Conservation (phyloP, 768 basidiomycete genomes). For the Hericium coralloides region DNA sequence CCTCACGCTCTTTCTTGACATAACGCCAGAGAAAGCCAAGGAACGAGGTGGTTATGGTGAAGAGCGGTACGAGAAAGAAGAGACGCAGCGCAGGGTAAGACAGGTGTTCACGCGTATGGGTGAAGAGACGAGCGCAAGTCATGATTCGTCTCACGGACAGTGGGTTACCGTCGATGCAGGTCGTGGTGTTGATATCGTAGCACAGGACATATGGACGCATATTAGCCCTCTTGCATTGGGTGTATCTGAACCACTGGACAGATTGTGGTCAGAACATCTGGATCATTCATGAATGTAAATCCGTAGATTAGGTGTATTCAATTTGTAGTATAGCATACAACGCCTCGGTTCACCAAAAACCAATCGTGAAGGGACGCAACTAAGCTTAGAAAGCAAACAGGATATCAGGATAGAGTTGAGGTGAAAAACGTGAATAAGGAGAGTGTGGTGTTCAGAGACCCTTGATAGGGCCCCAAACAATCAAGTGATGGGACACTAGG, state of each 20-base stretch:
- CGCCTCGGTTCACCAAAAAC: not conserved
- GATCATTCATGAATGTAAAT: not conserved
- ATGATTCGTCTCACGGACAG: conserved; percentile 12
- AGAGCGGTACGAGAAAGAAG: conserved; percentile 80
- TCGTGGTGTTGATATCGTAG: conserved; percentile 37
- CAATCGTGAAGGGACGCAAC: not conserved
- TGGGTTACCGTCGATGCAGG: conserved; percentile 62
- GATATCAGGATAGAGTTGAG: conserved; percentile 2
- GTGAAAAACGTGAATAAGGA: not conserved
- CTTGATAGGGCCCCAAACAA: conserved; percentile 1
- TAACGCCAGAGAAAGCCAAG: conserved; percentile 60
- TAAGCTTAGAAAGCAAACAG: not conserved
- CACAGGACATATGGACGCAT: conserved; percentile 44
- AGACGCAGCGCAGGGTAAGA: conserved; percentile 62
- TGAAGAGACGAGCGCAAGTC: conserved; percentile 28
- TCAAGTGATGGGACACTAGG: conserved; percentile 6
- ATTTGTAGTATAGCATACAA: not conserved
- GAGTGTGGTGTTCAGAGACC: not conserved
- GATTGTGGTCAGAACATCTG: conserved; percentile 35
- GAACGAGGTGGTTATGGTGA: conserved; percentile 74
- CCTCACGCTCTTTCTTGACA: conserved; percentile 77
- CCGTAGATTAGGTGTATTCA: not conserved
- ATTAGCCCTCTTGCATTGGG: conserved; percentile 36
- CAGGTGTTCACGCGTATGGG: conserved; percentile 50
- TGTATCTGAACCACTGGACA: conserved; percentile 32